Evolutionary conservation across 805 yeast genomes (phyloP).

Genomic region (Candida germanica): DNA sequence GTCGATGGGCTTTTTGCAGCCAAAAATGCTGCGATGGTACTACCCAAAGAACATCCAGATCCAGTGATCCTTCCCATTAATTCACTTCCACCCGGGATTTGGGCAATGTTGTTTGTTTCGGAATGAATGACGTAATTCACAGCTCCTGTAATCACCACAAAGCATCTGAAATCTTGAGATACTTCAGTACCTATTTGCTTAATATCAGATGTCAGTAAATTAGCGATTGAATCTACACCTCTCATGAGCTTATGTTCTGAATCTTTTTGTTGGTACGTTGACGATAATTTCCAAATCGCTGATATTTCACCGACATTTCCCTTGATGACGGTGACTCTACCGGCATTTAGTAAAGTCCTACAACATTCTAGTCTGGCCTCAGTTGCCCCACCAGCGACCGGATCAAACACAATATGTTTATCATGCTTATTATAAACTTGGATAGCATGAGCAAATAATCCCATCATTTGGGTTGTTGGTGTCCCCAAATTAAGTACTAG

Average conservation of each 20-base stretch:
- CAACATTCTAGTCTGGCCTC: slow-evolving; percentile 49
- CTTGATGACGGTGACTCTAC: slow-evolving; percentile 66
- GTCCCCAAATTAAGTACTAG: slow-evolving; percentile 78
- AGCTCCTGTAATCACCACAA: slow-evolving; percentile 71
- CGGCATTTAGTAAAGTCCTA: slow-evolving; percentile 48
- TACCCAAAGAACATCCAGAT: slow-evolving; percentile 79
- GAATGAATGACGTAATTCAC: slow-evolving; percentile 26
- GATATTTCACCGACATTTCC: slow-evolving; percentile 85
- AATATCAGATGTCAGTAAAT: slow-evolving; percentile 20
- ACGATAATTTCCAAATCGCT: slow-evolving; percentile 46
- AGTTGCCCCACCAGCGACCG: slow-evolving; percentile 92
- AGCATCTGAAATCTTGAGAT: slow-evolving; percentile 49
- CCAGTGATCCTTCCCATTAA: slow-evolving; percentile 74
- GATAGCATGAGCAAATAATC: slow-evolving; percentile 50
- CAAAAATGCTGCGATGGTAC: slow-evolving; percentile 58
- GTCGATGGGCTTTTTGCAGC: slow-evolving; percentile 36
- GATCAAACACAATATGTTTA: slow-evolving; percentile 75
- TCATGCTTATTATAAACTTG: slow-evolving; percentile 52
- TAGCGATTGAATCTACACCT: slow-evolving; percentile 63
- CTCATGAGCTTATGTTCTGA: slow-evolving; percentile 46
- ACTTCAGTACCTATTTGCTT: slow-evolving; percentile 45
- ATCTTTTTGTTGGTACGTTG: slow-evolving; percentile 15
- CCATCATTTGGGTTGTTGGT: slow-evolving; percentile 43
- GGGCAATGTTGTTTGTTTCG: slow-evolving; percentile 12
- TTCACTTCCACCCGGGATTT: slow-evolving; percentile 54